Percentiles rank a stretch among this genome's conserved stretches.
Evolutionary conservation across 306 rosid genomes (phyloP).

Genomic region (Phaseolus lunatus): DNA sequence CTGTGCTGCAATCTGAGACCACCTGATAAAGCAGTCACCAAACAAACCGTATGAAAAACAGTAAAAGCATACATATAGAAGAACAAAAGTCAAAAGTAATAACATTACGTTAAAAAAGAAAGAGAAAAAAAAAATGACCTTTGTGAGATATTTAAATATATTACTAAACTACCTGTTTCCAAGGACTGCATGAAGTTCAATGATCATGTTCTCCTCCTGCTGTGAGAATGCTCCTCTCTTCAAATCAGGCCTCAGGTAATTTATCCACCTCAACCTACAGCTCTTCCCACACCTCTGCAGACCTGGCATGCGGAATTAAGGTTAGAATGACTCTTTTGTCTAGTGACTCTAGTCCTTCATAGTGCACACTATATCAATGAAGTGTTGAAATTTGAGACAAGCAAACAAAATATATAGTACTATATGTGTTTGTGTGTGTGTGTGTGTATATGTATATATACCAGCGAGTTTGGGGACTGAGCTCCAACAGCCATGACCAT

Average conservation of each 20-base stretch:
- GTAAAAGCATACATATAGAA: background rate
- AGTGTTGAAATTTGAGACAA: conserved; percentile 11
- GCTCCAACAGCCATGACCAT: conserved; percentile 99
- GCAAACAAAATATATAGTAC: no score
- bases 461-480: conserved; percentile 97
- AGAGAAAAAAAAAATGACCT: background rate
- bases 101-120: background rate
- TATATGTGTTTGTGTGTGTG: no score
- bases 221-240: conserved; percentile 97
- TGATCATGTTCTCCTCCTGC: conserved; percentile 85
- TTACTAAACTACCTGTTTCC: conserved; percentile 68
- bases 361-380: background rate
- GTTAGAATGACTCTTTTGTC: background rate
- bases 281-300: conserved; percentile 96
- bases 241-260: conserved; percentile 93
- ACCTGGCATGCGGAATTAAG: conserved; percentile 56
- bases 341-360: background rate
- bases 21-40: conserved; percentile 54
- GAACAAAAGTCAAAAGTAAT: conserved; percentile 16
- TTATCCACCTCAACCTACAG: conserved; percentile 95
- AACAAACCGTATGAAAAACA: background rate
- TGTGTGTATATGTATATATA: background rate
- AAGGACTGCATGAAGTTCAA: conserved; percentile 89
- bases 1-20: conserved; percentile 98
- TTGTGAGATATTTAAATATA: background rate